Base-by-base conservation (phyloP, 495 filamentous ascomycete genomes). In the Parmelia sp. region DNA sequence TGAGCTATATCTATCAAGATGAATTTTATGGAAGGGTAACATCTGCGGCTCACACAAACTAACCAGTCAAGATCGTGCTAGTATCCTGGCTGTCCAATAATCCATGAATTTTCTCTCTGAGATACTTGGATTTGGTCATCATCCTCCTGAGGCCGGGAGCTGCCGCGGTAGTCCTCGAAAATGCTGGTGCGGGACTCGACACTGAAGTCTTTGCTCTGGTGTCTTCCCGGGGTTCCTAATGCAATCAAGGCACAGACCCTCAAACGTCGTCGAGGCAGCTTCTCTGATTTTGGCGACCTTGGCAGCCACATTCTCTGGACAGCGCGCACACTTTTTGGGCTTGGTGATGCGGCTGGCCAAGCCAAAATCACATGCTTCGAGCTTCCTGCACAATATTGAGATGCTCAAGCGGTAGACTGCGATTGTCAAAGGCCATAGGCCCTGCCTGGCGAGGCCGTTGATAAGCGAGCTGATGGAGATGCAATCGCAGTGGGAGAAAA, bases 401-500 rank as follows among this genome's bases (percentile, higher is more conserved):
- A 63, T 9, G 37, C 49, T 56, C 37, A 57, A 11, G 27, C 36
- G 37, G 37, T 23, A 27, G 17, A 57, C 31, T 21, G 51, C 61
- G 29, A 37, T 42, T 8, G 23, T 63, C 4, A 63, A 45, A n/a
- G 49, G 51, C 51, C 61, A 63, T 12, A 42, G 27, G 1, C 36
- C 47, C 17, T 63, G 37, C 49, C 47, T 56, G n/a, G 29, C 56
- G 27, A 63, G 9, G 55, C 49, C 49, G 23, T 63, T 56, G 37
- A 57, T 63, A 23, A 63, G 49, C 47, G 49, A 42, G 49, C 47
- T 33, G 37, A 55, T 40, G 25, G 61, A 63, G 23, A 63, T 40
- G 61, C 61, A 63, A 56, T 57, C 61, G 35, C 61, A 57, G 37
- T 57, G 14, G 19, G 51, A 57, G 45, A 63, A 42, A 15, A 63